A percentile compares a stretch with the other conserved stretches of the same genome.
Conservation (phyloP, 2,329 filamentous ascomycete species). For the Fusarium lateritium region DNA sequence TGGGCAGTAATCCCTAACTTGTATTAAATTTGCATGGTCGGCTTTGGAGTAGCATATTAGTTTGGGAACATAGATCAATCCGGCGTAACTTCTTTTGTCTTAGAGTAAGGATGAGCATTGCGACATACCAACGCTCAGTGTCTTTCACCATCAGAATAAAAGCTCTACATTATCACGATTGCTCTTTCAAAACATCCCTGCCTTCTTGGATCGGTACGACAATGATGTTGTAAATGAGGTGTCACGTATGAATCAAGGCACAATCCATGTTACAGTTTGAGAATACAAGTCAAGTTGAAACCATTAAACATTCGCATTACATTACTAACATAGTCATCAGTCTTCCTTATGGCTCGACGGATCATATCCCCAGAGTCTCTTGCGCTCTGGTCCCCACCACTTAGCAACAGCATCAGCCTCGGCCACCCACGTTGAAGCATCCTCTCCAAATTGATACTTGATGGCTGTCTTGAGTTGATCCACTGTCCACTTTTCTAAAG, state of each 20-base stretch:
- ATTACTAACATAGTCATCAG: conserved; percentile 9
- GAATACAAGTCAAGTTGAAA: neutral
- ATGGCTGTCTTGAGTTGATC: conserved; percentile 42
- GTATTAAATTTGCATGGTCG: conserved; percentile 15
- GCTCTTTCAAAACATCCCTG: too few relatives aligned
- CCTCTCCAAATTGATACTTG: conserved; percentile 30
- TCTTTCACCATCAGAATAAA: too few relatives aligned
- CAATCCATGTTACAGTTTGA: neutral
- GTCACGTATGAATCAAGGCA: too few relatives aligned
- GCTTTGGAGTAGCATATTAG: conserved; percentile 9
- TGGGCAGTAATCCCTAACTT: neutral
- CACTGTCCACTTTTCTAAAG: conserved; percentile 50
- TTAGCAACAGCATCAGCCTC: conserved; percentile 43
- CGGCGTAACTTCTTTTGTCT: conserved; percentile 9
- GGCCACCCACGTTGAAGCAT: conserved; percentile 49
- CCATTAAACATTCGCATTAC: conserved; percentile 32
- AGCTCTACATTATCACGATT: too few relatives aligned
- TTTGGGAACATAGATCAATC: neutral
- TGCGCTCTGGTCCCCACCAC: conserved; percentile 46
- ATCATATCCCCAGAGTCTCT: conserved; percentile 45
- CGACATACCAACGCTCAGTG: too few relatives aligned
- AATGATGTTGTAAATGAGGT: too few relatives aligned
- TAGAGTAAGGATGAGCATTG: neutral
- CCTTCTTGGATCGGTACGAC: too few relatives aligned
- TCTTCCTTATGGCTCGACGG: conserved; percentile 22